Conservation (phyloP, 148 eudicot species). For the Amaranthus palmeri region DNA sequence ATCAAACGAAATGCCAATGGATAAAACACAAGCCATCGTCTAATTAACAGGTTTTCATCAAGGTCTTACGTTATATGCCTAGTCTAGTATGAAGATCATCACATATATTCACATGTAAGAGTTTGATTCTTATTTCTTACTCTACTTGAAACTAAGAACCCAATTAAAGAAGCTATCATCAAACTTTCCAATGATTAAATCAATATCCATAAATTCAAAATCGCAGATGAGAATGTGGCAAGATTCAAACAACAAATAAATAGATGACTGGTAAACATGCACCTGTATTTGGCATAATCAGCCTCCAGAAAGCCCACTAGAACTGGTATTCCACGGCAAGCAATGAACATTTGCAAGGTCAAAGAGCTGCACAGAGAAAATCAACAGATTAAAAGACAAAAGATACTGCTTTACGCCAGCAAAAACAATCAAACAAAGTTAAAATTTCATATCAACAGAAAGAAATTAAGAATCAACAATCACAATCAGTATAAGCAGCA, state of each 20-base stretch:
- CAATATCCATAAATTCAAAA: neutral
- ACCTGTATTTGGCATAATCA: conserved; percentile 98
- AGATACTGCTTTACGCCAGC: neutral
- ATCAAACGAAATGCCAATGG: neutral
- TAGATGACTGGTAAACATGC: neutral
- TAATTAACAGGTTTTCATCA: neutral
- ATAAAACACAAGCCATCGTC: neutral
- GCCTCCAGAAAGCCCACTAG: conserved; percentile 94
- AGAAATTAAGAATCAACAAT: too few relatives aligned
- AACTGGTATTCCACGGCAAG: conserved; percentile 96
- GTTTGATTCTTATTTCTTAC: neutral
- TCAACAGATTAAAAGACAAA: neutral
- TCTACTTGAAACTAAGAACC: neutral
- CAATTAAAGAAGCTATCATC: neutral
- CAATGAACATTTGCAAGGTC: conserved; percentile 96
- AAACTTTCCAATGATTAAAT: neutral
- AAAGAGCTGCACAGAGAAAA: conserved; percentile 60
- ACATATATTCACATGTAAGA: conserved; percentile 5
- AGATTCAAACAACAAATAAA: neutral
- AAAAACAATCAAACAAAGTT: neutral
- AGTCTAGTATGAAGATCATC: neutral
- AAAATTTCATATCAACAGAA: neutral
- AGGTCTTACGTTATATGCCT: too few relatives aligned
- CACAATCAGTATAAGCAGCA: neutral
- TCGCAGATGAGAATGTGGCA: neutral